phyloP scores from a whole-genome alignment of 2,329 filamentous ascomycete species.

The Calonectria henricotiae region DNA sequence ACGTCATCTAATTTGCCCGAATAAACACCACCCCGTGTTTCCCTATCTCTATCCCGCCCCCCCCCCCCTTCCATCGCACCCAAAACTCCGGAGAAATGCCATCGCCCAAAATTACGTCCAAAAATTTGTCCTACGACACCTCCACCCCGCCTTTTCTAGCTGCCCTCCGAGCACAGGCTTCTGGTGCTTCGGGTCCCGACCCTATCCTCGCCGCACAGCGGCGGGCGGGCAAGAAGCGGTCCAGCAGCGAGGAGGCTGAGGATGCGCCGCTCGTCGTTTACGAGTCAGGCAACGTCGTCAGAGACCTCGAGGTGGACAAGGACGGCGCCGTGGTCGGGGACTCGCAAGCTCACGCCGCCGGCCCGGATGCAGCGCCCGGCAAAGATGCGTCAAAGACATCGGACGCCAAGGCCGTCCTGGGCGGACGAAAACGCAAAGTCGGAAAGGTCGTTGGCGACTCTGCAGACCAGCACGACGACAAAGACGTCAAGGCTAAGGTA shows the following conservation, averaged over 20 bases:
- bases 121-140: conserved; percentile 78
- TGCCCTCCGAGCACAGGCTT: conserved; percentile 69
- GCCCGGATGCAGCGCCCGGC: conserved; percentile 44
- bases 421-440: conserved; percentile 71
- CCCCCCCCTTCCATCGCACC: neutral
- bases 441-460: conserved; percentile 58
- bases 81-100: conserved; percentile 58
- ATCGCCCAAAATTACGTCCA: conserved; percentile 76
- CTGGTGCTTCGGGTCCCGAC: conserved; percentile 68
- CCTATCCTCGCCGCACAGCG: conserved; percentile 68
- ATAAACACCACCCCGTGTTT: conserved; percentile 7
- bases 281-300: conserved; percentile 78
- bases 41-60: neutral
- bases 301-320: conserved; percentile 65
- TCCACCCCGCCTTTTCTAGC: conserved; percentile 75
- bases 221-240: conserved; percentile 69
- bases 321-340: conserved; percentile 62
- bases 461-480: conserved; percentile 49
- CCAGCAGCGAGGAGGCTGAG: conserved; percentile 80
- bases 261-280: conserved; percentile 84
- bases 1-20: conserved; percentile 35
- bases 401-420: conserved; percentile 54
- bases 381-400: conserved; percentile 56
- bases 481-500: conserved; percentile 37
- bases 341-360: conserved; percentile 44